Conservation (phyloP, 371 early-diverging fungal species). For the Blakeslea trispora region DNA sequence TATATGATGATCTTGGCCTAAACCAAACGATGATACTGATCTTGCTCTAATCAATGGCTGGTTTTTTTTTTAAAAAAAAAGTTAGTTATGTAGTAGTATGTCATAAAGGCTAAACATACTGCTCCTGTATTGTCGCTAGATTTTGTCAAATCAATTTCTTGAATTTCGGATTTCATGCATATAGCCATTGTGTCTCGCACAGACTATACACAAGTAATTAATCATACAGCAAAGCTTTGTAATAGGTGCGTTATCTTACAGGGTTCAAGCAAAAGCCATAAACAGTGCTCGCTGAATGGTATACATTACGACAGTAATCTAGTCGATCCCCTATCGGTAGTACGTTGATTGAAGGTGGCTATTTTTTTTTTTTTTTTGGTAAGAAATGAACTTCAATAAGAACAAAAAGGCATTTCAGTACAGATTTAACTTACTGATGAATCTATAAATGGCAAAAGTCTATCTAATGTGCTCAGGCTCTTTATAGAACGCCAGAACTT, state of each 20-base stretch:
- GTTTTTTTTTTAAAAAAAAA: neutral
- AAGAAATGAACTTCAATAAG: neutral
- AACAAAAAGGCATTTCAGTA: neutral
- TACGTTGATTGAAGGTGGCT: constrained; percentile 34
- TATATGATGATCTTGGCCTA: constrained; percentile 23
- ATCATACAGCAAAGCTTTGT: neutral
- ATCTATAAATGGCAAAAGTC: constrained; percentile 51
- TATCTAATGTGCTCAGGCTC: constrained; percentile 45
- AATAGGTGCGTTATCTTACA: constrained; percentile 23
- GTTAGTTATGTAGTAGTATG: neutral
- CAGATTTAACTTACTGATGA: constrained; percentile 28
- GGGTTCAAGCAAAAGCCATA: constrained; percentile 43
- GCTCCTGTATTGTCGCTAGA: constrained; percentile 16
- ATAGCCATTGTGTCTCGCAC: constrained; percentile 46
- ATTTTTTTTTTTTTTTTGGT: neutral
- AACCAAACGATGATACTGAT: constrained; percentile 33
- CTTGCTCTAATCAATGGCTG: constrained; percentile 32
- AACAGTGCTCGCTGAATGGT: constrained; percentile 36
- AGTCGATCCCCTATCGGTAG: constrained; percentile 25
- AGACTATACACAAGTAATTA: constrained; percentile 13
- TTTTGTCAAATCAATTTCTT: constrained; percentile 53
- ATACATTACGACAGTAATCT: constrained; percentile 30
- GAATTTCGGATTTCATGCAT: constrained; percentile 58
- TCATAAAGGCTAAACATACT: constrained; percentile 8
- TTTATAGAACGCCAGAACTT: constrained; percentile 61